Evolutionary conservation across 768 basidiomycete species (phyloP), one percentile per base, ranked within the genome.

Genomic region (Cystobasidium ongulense): DNA sequence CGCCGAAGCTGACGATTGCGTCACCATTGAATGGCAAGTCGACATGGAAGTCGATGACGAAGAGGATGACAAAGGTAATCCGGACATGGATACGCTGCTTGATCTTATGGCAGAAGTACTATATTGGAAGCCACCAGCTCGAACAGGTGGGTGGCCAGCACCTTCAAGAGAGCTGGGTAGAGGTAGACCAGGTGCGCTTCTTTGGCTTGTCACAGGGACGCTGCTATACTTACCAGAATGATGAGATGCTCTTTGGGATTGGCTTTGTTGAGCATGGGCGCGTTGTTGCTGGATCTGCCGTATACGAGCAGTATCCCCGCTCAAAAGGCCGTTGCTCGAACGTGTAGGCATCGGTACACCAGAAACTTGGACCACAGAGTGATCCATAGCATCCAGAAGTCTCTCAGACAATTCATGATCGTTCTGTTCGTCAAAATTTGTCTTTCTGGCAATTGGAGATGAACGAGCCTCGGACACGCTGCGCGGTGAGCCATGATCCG

Each of bases 311-410:
- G 57, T 35, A 59, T 59, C 57, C 4, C 25, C 29, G 57, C 57
- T 4, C 13, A 59, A 10, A 59, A 27, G 13, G 21, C 15, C 25
- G 27, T 13, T 27, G 57, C 25, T 31, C 13, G 27, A 15, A 31
- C 15, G 21, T 11, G 13, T 5, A 29, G 57, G 2, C 11, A 29
- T 27, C 4, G 57, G 25, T 11, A 35, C 29, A 29, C 23, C 33
- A 17, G 33, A 35, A 35, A 27, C 15, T 8, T 35, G 46, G 7
- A 52, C 39, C 1, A 43, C 29, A 35, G 39, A 31, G 15, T 71
- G 46, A 35, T 71, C 68, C 68, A 71, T 71, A 11, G 68, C 68
- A 25, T 71, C 68, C 31, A 59, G 15, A 13, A 71, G 68, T 5
- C 50, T 3, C n/a, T 27, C 68, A 10, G 36, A 39, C 11, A 71